Evolutionary conservation across 768 basidiomycete genomes (phyloP).

Genomic region (Boletus reticuloceps): DNA sequence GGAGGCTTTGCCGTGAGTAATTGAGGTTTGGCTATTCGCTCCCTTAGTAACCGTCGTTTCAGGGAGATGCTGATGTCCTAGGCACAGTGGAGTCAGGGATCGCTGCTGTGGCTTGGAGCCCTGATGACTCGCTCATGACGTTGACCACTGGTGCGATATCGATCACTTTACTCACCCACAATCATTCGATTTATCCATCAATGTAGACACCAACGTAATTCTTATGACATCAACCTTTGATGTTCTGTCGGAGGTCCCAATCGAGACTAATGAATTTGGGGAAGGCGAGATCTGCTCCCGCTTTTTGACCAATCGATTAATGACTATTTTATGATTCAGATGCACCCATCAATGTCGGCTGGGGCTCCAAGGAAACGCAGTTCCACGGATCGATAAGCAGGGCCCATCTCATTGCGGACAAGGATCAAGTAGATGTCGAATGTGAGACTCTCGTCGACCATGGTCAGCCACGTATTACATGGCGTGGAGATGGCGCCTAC

Average conservation of each 20-base stretch:
- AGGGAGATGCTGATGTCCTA: slow-evolving; percentile 59
- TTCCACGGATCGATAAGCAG: slow-evolving; percentile 97
- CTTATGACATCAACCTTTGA: slow-evolving; percentile 90
- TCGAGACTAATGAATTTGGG: slow-evolving; percentile 79
- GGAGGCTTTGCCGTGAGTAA: slow-evolving; percentile 42
- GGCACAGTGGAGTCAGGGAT: slow-evolving; percentile 88
- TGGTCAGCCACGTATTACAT: slow-evolving; percentile 68
- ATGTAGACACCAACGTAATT: slow-evolving; percentile 76
- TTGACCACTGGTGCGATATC: slow-evolving; percentile 66
- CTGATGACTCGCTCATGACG: slow-evolving; percentile 85
- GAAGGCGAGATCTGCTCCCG: slow-evolving; percentile 52
- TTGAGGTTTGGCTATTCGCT: not conserved
- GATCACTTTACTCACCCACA: not conserved
- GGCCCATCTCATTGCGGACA: slow-evolving; percentile 53
- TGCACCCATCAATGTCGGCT: slow-evolving; percentile 91
- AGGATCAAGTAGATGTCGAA: slow-evolving; percentile 36
- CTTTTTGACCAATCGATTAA: not conserved
- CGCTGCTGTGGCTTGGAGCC: slow-evolving; percentile 81
- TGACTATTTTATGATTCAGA: slow-evolving; percentile 44
- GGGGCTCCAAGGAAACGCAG: slow-evolving; percentile 96
- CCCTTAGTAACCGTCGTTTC: slow-evolving; percentile 6
- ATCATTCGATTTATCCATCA: not conserved
- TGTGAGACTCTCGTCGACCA: slow-evolving; percentile 73
- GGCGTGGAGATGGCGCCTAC: slow-evolving; percentile 91
- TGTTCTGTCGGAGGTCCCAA: slow-evolving; percentile 72